phyloP scores from a whole-genome alignment of 1,139 yeast genomes.

The Schwanniomyces etchellsii region DNA sequence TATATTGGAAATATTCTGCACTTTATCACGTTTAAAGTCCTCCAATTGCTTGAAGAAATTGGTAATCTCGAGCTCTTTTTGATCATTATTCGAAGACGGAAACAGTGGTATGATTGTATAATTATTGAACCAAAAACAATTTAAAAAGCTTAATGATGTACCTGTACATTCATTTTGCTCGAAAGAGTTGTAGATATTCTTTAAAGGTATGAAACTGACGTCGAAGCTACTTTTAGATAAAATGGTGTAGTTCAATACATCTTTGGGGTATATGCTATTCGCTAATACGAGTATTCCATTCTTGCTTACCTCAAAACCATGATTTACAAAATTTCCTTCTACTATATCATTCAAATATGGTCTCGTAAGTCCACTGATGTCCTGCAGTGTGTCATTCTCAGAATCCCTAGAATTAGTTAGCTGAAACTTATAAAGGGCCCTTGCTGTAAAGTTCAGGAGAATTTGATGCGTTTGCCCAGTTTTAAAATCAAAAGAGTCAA shows the following conservation, averaged over 20 bases:
- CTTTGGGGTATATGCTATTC: constrained; percentile 24
- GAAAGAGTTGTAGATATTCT: background rate
- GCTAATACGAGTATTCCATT: constrained; percentile 21
- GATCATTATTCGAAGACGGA: constrained; percentile 6
- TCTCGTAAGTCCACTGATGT: constrained; percentile 7
- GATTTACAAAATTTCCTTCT: constrained; percentile 25
- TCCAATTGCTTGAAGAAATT: constrained; percentile 14
- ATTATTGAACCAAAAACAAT: constrained; percentile 12
- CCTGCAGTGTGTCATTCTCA: constrained; percentile 10
- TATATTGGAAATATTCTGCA: constrained; percentile 7
- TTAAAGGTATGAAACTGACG: constrained; percentile 18
- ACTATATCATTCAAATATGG: constrained; percentile 17
- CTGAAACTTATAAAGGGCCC: constrained; percentile 22
- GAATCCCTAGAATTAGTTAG: constrained; percentile 17
- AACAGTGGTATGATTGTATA: constrained; percentile 7
- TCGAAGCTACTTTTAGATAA: constrained; percentile 20
- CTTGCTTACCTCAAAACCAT: constrained; percentile 16
- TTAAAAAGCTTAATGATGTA: constrained; percentile 14
- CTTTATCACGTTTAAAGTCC: constrained; percentile 13
- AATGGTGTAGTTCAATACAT: constrained; percentile 25
- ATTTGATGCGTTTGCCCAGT: constrained; percentile 9
- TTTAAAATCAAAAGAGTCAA: constrained; percentile 6
- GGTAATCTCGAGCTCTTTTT: constrained; percentile 7
- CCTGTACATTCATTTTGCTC: constrained; percentile 2
- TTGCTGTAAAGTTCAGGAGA: constrained; percentile 14